phyloP scores from a whole-genome alignment of 2,329 filamentous ascomycete species.

The Xylaria sp. region DNA sequence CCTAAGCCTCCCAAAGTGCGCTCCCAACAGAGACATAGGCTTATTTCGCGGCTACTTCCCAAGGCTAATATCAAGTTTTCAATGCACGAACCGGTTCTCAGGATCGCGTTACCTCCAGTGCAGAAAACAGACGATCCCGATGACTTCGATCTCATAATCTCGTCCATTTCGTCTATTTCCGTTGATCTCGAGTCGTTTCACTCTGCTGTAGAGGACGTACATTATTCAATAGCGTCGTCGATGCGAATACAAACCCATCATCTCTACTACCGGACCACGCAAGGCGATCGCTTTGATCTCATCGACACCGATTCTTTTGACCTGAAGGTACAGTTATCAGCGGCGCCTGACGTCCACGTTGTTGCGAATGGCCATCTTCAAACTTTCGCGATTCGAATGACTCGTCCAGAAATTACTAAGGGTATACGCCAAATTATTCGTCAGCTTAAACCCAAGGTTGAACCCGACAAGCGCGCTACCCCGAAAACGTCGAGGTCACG shows the following conservation, averaged over 20 bases:
- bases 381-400: constrained; percentile 88
- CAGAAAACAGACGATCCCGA: constrained; percentile 71
- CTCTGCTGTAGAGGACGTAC: constrained; percentile 80
- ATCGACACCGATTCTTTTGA: constrained; percentile 90
- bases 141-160: constrained; percentile 95
- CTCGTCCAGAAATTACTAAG: constrained; percentile 90
- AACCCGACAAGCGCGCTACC: constrained; percentile 66
- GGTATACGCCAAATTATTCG: constrained; percentile 91
- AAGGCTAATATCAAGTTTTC: constrained; percentile 96
- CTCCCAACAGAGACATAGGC: constrained; percentile 66
- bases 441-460: constrained; percentile 78
- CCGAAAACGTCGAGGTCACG: constrained; percentile 62
- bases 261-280: constrained; percentile 92
- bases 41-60: constrained; percentile 90
- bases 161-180: constrained; percentile 91
- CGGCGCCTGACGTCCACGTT: constrained; percentile 86
- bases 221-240: constrained; percentile 86
- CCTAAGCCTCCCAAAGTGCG: constrained; percentile 54
- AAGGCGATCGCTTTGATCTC: constrained; percentile 84
- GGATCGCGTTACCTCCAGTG: constrained; percentile 86
- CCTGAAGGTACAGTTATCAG: constrained; percentile 83
- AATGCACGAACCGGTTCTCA: constrained; percentile 93
- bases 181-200: constrained; percentile 97
- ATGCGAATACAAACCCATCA: constrained; percentile 86
- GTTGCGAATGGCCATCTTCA: constrained; percentile 82